Evolutionary conservation across 1,284 basidiomycete species (phyloP), one percentile per base, ranked within the genome.

Genomic region (Malassezia brasiliensis): DNA sequence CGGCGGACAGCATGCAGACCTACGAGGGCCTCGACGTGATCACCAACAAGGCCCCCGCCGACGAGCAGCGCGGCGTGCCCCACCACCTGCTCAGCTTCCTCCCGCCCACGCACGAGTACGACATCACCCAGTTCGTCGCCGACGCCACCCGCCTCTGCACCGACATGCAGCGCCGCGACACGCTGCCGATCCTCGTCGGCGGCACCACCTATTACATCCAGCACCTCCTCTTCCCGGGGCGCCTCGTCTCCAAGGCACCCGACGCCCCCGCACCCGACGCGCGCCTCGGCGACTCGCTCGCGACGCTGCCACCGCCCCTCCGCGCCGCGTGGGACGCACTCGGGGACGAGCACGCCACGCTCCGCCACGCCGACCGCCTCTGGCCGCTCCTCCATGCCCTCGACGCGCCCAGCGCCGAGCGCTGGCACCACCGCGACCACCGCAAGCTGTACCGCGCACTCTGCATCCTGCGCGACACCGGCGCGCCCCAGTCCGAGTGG

Each of bases 171-270:
- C 10, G 63, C 32, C 77, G 80, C 65, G 76, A 79, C 1, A 78
- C 84, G 52, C 76, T 96, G 7, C 90, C 91, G 0, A 87, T 99
- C 52, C 78, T 94, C 4, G 90, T 93, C 44, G 93, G 93, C 3
- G 93, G 93, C 7, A 98, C 93, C 0, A 85, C 88, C 15, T 99
- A 99, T 75, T 99, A 94, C 83, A 85, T 94, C 19, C 93, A 98
- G 72, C 89, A 99, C 74, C 81, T 93, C 37, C 59, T 79, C 31
- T 77, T 78, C 55, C 77, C 76, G 4, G 71, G 76, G 15, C 62
- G 71, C n/a, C 62, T 77, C 38, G 65, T 74, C 17, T 59, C 68
- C n/a, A 56, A 59, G 25, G 17, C 34, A 14, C 41, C 14, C 14
- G 15, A 37, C 14, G n/a, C 6, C 3, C 11, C 46, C 19, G 22